phyloP scores from a whole-genome alignment of 2,329 filamentous ascomycete species.

The Claviceps cyperi region DNA sequence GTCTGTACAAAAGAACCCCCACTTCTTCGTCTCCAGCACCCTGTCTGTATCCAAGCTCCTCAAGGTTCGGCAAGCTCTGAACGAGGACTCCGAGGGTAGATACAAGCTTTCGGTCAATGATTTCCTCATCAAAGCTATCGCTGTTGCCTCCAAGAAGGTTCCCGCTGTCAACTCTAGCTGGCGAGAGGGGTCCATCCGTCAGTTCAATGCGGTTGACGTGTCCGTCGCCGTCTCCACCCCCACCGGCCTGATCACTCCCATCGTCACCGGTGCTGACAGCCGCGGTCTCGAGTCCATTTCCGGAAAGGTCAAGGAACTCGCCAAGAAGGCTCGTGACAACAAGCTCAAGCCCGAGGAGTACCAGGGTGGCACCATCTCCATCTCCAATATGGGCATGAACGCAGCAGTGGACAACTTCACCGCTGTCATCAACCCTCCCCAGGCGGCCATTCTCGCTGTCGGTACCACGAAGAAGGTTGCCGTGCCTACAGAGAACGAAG shows the following conservation, averaged over 20 bases:
- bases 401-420: conserved; percentile 90
- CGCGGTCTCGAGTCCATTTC: conserved; percentile 85
- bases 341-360: conserved; percentile 99
- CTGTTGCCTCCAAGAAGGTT: conserved; percentile 79
- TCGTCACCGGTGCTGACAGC: conserved; percentile 77
- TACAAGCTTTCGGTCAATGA: conserved; percentile 99
- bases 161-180: conserved; percentile 93
- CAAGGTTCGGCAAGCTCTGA: conserved; percentile 89
- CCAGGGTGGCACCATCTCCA: conserved; percentile 97
- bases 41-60: conserved; percentile 90
- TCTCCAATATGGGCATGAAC: conserved; percentile 99
- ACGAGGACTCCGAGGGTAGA: conserved; percentile 73
- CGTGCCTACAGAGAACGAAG: conserved; percentile 70
- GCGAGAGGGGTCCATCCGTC: conserved; percentile 79
- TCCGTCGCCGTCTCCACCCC: conserved; percentile 93
- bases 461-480: conserved; percentile 94
- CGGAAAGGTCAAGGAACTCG: conserved; percentile 81
- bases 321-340: conserved; percentile 87
- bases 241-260: conserved; percentile 88
- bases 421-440: conserved; percentile 96
- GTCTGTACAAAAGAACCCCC: conserved; percentile 86
- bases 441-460: conserved; percentile 87
- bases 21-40: conserved; percentile 89
- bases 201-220: conserved; percentile 87
- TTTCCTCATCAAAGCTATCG: conserved; percentile 95